Conservation (phyloP, 2,329 filamentous ascomycete genomes). For the Arthrocladium fulminans region DNA sequence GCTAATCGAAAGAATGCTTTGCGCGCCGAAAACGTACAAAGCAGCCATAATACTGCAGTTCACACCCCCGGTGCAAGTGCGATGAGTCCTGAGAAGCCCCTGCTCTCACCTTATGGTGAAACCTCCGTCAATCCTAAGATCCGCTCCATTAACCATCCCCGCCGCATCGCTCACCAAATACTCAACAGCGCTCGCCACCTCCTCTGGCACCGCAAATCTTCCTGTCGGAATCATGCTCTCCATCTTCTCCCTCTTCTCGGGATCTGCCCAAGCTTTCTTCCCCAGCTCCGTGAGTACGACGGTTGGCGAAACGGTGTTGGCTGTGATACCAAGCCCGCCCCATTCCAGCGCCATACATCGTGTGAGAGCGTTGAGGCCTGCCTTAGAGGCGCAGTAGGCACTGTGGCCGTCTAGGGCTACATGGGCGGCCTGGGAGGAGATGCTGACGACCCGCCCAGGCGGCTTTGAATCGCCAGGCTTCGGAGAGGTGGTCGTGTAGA, state of each 20-base stretch:
- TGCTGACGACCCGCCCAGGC: slow-evolving; percentile 38
- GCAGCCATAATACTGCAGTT: too few species aligned
- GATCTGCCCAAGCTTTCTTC: slow-evolving; percentile 35
- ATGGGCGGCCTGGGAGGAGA: slow-evolving; percentile 41
- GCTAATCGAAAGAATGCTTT: too few species aligned
- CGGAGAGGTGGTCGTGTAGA: slow-evolving; percentile 27
- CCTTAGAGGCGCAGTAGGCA: slow-evolving; percentile 42
- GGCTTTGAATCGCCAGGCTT: slow-evolving; percentile 18
- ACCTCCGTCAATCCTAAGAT: slow-evolving; percentile 34
- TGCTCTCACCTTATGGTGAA: slow-evolving; percentile 27
- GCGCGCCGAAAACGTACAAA: too few species aligned
- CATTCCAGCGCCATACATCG: slow-evolving; percentile 41
- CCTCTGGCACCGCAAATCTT: slow-evolving; percentile 32
- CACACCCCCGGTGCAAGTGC: too few species aligned
- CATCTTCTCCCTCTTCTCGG: slow-evolving; percentile 29
- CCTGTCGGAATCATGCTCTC: slow-evolving; percentile 33
- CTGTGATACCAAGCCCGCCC: slow-evolving; percentile 38
- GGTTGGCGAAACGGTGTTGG: slow-evolving; percentile 39
- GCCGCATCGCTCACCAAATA: slow-evolving; percentile 35
- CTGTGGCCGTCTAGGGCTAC: slow-evolving; percentile 38
- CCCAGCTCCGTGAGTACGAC: slow-evolving; percentile 41
- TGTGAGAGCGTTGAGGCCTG: slow-evolving; percentile 37
- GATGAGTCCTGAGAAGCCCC: too few species aligned
- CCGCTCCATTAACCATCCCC: slow-evolving; percentile 35
- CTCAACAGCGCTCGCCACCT: slow-evolving; percentile 32